A percentile compares a stretch with the other conserved stretches of the same genome.
These are phyloP conservation scores for Geranium incanum DNA, from an alignment of 441 rosid species.

Conservation along the genomic window DNA sequence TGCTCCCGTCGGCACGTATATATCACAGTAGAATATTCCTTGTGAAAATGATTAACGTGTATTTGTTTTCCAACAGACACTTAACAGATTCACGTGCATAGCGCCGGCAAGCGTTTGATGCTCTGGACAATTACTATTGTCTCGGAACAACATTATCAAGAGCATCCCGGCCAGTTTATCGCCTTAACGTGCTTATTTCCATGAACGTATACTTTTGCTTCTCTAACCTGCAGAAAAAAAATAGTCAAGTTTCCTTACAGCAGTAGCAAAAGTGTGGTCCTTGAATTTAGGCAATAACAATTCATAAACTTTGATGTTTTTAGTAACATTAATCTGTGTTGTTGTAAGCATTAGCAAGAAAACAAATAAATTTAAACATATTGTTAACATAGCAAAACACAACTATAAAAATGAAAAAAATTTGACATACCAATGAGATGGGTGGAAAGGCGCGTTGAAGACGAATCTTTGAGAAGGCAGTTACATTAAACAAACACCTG, in stretches of 20 bases:
- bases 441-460: constrained; percentile 52
- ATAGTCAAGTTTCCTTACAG: background rate
- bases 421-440: constrained; percentile 42
- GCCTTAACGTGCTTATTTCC: constrained; percentile 27
- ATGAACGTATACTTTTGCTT: constrained; percentile 46
- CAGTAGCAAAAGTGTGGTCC: background rate
- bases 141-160: background rate
- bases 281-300: background rate
- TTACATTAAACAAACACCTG: constrained; percentile 50
- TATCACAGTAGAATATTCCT: too few relatives aligned
- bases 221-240: constrained; percentile 38
- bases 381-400: too few relatives aligned
- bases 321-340: too few relatives aligned
- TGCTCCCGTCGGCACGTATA: too few relatives aligned
- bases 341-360: too few relatives aligned
- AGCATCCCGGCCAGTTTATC: constrained; percentile 44
- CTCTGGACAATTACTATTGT: background rate
- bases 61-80: too few relatives aligned
- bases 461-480: constrained; percentile 56
- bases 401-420: too few relatives aligned
- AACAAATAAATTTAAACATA: too few relatives aligned
- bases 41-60: too few relatives aligned
- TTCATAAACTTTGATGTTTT: too few relatives aligned
- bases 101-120: too few relatives aligned
- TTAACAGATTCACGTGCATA: too few relatives aligned